Base-by-base conservation (phyloP, 2,329 filamentous ascomycete genomes). In the Anthostomella pinea region DNA sequence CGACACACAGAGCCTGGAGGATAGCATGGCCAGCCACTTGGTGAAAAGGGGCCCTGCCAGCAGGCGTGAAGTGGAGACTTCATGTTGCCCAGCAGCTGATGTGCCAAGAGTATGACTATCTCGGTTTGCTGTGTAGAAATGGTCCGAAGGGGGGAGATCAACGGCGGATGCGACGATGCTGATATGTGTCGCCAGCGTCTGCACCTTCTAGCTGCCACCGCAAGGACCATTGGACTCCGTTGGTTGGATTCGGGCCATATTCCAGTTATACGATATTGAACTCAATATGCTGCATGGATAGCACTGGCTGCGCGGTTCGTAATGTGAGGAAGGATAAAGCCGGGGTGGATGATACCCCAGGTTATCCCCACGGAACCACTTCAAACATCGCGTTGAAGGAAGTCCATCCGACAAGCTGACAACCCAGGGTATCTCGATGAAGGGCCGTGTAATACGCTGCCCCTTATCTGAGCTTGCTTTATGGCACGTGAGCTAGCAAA, bases 1-100 rank as follows among this genome's bases (percentile, higher is more conserved):
- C 65, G 8, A 73, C 68, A 68, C 69, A 75, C n/a, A 74, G 58
- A 18, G 68, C 54, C 48, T 77, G 73, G 58, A 74, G 76, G 25
- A 66, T 67, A 33, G 74, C 67, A 44, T 78, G 75, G 22, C 61
- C 68, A 23, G 66, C 54, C 14, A 64, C 69, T 65, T 48, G 17
- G 58, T 54, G 15, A 62, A 64, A 25, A 62, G 57, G 16, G 68
- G 44, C n/a, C 60, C 61, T 36, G 57, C 51, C 23, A 64, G 45
- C 14, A 56, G 43, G 59, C 47, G 36, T 62, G 43, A 21, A 63
- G 37, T 29, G 53, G 49, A 6, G 57, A 56, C 54, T 61, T 69
- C 66, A 69, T 69, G 23, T 43, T 53, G 43, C 29, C 25, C 36
- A 44, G 41, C 28, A 19, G 35, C 17, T 38, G 28, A 33, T 26